Base-by-base conservation (phyloP, 768 basidiomycete species). In the Wakefieldia striispora region DNA sequence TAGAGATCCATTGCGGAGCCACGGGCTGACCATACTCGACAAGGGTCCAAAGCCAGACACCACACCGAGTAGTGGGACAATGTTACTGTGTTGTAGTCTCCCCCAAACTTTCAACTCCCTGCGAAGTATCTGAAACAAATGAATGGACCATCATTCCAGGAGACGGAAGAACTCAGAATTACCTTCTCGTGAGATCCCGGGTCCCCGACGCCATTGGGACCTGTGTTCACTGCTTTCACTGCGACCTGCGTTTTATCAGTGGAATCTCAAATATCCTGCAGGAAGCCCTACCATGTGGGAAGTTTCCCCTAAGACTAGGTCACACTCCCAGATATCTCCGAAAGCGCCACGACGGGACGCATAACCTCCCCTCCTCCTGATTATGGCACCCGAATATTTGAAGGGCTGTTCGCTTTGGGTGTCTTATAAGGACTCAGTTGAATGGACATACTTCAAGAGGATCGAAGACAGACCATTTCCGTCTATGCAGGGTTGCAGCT, bases 1-100 rank as follows among this genome's bases (percentile, higher is more conserved):
- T 14, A 70, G 42, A 17, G 60, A 61, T 16, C 66, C 68, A 17
- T 66, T 60, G 23, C 20, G 16, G 26, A 56, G 49, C 69, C 70
- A 70, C 5, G 70, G 69, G 48, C 61, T 70, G 36, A 71, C 63
- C 57, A 66, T 61, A 35, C 69, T 66, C 13, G 52, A 48, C 29
- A 57, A 53, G 6, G 56, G 61, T 26, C 71, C 69, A 29, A 68
- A 72, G 20, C 48, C 60, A n/a, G 47, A 51, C 16, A 64, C 56
- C 3, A 59, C 53, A 6, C 70, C 70, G 17, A 60, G 59, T 1
- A 72, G 44, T 6, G 65, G 66, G 19, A 71, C 53, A 6, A 71
- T 45, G 42, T 72, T 70, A 31, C 0, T 40, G 40, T 63, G 59
- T 17, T 19, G 35, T 29, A 63, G 26, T 16, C 17, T 21, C 11